A percentile compares a stretch with the other conserved stretches of the same genome.
Conservation (phyloP, 2,329 filamentous ascomycete species). For the Pyricularia sp. region DNA sequence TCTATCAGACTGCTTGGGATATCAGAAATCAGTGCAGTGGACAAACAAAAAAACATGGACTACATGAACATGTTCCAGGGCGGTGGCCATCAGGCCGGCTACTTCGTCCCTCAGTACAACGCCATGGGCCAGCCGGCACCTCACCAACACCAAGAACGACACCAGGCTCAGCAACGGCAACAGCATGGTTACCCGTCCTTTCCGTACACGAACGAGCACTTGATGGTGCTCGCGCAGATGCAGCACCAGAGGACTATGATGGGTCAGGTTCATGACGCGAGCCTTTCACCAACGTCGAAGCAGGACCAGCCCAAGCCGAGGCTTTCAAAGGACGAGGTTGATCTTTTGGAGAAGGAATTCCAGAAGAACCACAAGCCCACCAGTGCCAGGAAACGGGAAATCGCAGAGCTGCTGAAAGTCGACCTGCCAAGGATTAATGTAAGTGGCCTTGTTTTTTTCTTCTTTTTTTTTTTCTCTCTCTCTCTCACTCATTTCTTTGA, state of each 20-base stretch:
- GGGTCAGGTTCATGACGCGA: conserved; percentile 13
- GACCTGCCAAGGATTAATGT: conserved; percentile 57
- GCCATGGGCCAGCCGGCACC: background rate
- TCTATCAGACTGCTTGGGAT: background rate
- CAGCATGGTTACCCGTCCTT: conserved; percentile 2
- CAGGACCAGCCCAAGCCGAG: conserved; percentile 40
- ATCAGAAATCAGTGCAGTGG: background rate
- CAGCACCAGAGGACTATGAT: conserved; percentile 14
- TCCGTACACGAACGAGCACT: conserved; percentile 8
- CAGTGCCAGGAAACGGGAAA: conserved; percentile 49
- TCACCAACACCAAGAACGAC: conserved; percentile 3
- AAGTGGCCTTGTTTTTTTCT: conserved; percentile 13
- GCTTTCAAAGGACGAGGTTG: conserved; percentile 49
- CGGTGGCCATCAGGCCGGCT: conserved; percentile 5
- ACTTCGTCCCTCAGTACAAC: conserved; percentile 5
- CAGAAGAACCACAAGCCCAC: conserved; percentile 56
- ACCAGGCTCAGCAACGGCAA: conserved; percentile 4
- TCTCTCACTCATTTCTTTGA: conserved; percentile 1
- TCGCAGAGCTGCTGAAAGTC: conserved; percentile 53
- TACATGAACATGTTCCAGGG: conserved; percentile 6
- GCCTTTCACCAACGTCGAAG: conserved; percentile 13
- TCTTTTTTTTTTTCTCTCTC: conserved; percentile 9
- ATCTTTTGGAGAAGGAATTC: conserved; percentile 51
- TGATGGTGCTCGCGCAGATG: conserved; percentile 9
- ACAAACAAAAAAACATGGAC: conserved; percentile 4